phyloP scores from a whole-genome alignment of 805 yeast genomes.

The Pichia eremophila region DNA sequence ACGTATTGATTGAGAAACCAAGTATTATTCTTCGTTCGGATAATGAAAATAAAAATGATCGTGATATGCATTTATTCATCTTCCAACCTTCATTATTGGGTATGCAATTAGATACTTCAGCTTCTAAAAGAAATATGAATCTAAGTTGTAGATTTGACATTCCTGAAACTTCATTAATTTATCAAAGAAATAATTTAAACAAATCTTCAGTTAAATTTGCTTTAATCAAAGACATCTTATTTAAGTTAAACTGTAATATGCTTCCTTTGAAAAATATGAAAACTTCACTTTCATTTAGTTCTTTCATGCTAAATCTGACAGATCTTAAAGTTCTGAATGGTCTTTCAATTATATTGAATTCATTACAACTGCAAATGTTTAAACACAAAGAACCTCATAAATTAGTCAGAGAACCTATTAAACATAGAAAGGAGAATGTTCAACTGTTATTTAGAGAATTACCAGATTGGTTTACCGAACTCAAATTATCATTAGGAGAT shows the following conservation, averaged over 20 bases:
- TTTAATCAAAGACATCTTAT: conserved; percentile 12
- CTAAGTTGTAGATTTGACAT: conserved; percentile 13
- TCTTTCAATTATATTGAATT: conserved; percentile 3
- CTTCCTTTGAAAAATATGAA: neutral
- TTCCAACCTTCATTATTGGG: conserved; percentile 17
- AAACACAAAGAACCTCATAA: neutral
- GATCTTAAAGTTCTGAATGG: conserved; percentile 23
- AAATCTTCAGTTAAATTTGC: conserved; percentile 2
- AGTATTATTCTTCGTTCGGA: conserved; percentile 17
- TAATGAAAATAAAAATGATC: neutral
- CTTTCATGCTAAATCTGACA: conserved; percentile 18
- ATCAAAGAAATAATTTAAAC: conserved; percentile 11
- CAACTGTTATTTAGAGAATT: conserved; percentile 19
- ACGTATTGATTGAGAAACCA: conserved; percentile 22
- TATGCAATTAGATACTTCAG: conserved; percentile 11
- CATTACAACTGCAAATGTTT: neutral
- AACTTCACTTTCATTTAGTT: neutral
- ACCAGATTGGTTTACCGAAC: conserved; percentile 27
- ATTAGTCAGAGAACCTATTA: neutral
- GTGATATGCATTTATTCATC: conserved; percentile 14
- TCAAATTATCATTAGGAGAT: conserved; percentile 14
- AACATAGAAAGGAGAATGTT: conserved; percentile 4
- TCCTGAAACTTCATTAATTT: conserved; percentile 15
- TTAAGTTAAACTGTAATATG: conserved; percentile 7
- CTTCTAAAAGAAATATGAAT: conserved; percentile 1